Conservation (phyloP, 225 moss, liverwort and hornwort species). For the Marchantia paleacea region DNA sequence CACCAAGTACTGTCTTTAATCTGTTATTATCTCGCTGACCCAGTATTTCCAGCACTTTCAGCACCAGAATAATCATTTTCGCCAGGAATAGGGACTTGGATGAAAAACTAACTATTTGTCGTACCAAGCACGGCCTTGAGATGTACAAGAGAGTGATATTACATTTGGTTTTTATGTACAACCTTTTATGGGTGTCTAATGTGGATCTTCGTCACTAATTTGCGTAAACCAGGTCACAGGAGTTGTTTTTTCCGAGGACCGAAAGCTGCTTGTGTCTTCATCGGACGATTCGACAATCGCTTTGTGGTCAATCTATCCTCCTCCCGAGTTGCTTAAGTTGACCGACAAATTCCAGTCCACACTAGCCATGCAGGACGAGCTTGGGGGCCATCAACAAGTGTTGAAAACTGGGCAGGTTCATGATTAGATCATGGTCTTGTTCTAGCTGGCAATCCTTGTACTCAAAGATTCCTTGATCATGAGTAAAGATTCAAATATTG, state of each 20-base stretch:
- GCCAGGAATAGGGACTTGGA: no score
- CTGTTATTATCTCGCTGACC: no score
- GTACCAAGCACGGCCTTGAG: neutral
- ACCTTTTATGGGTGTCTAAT: neutral
- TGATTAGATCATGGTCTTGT: no score
- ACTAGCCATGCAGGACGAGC: neutral
- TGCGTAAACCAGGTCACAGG: conserved; percentile 36
- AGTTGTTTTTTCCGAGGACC: conserved; percentile 39
- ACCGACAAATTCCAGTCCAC: neutral
- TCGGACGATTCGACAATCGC: conserved; percentile 48
- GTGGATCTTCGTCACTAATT: neutral
- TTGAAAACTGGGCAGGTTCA: no score
- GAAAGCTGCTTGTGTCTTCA: conserved; percentile 39
- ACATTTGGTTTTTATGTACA: neutral
- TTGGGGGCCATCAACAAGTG: no score
- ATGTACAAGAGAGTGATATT: neutral
- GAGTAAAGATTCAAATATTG: no score
- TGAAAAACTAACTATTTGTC: no score
- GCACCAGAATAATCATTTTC: no score
- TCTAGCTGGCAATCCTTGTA: no score
- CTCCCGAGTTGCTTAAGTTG: neutral
- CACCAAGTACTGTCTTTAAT: no score
- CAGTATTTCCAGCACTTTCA: no score
- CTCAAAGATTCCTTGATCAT: no score
- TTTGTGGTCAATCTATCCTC: conserved; percentile 44